Base-by-base conservation (phyloP, 108 stramenopile genomes). In the Epipyxis sp. region DNA sequence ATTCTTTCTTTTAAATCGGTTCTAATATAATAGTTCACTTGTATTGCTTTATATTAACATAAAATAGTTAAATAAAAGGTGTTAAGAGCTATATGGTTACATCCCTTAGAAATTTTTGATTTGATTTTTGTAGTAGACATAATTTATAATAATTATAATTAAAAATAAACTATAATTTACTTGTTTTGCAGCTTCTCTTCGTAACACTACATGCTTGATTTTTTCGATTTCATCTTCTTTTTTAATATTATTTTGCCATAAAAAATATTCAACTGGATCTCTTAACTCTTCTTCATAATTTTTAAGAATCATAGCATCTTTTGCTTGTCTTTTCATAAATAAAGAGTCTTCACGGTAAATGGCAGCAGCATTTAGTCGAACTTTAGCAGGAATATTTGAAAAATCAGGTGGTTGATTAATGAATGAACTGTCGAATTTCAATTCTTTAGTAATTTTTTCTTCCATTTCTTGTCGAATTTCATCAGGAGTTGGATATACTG, bases 281-380 rank as follows among this genome's bases (percentile, higher is more conserved):
- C 88, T 27, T 29, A 88, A 80, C 32, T 90, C 87, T 0, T 76
- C 81, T 74, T 90, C 89, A 77, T 87, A 89, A 25, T 79, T 59
- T 59, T 77, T 29, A 13, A 83, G 35, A 29, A 81, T 13, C 71
- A 71, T 44, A 0, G 88, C 88, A 43, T 90, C 89, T 46, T 89
- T 43, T 3, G 54, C 84, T 80, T 88, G 89, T 77, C 86, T 84
- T 34, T 83, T 82, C 69, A 81, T 78, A 84, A 86, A 86, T 67
- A 89, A 44, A 42, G 85, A 80, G 41, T 89, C 89, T 65, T 90
- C 89, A 3, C 89, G 69, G 40, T 88, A 37, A 10, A 90, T 86
- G 0, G 89, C 85, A 1, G 88, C 89, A 0, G 85, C 76, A 77
- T 88, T 90, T n/a, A 87, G 80, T 50, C 82, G 76, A 10, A 90